Base-by-base conservation (phyloP, 805 yeast species). In the Ogataea degrootiae region DNA sequence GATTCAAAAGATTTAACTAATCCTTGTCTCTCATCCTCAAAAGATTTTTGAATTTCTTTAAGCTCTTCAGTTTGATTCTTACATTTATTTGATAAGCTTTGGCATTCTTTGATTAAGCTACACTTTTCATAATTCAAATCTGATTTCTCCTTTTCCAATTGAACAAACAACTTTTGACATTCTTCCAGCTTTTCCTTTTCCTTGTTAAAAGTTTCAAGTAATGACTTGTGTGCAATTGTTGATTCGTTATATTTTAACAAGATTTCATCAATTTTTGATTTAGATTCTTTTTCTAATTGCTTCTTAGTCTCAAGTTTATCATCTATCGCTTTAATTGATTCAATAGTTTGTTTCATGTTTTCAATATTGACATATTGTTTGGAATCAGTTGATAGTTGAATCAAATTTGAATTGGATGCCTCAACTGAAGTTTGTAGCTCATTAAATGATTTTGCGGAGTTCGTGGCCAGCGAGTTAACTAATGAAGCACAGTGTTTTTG, bases 1-100 rank as follows among this genome's bases (percentile, higher is more conserved):
- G 65, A 61, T 22, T 71, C 70, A 41, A 58, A 66, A n/a, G 55
- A 59, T 3, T 61, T 53, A 36, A 58, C 55, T 7, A 57, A 42
- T 9, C 51, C 42, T 44, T 46, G 53, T 45, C 49, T 59, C 38
- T 44, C 49, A 9, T 34, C 33, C 11, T 22, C 42, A 16, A 37
- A 31, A 36, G 21, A 15, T 14, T 34, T 41, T 33, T 34, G n/a
- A 8, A 42, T 45, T 37, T 36, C 40, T 44, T 22, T 33, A 31
- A 33, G 21, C 36, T 41, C 8, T 16, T 53, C 19, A 9, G 31
- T 6, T 26, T 42, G 44, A 9, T 26, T 23, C 16, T n/a, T 16
- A 21, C n/a, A 29, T 21, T 47, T 41, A 15, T 45, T 41, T 9
- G 33, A 45, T 2, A 49, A 5, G 8, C 12, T 16, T 7, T 7